Percentiles rank a stretch among this genome's conserved stretches.
Conservation (phyloP, 179 eudicot genomes). For the Actinidia arguta region DNA sequence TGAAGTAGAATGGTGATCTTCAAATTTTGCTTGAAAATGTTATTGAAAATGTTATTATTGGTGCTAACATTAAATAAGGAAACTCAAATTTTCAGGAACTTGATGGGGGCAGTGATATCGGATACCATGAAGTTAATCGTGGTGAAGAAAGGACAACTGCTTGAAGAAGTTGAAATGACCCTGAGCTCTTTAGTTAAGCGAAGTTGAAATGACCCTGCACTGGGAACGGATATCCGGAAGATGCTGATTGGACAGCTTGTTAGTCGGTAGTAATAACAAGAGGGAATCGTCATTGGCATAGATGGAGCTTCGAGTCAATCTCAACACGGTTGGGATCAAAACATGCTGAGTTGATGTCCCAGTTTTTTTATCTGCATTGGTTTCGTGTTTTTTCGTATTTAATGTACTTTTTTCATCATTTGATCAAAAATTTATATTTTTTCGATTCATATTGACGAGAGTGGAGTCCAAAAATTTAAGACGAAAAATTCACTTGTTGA, state of each 20-base stretch:
- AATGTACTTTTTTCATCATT: too few species aligned
- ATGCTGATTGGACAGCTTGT: too few species aligned
- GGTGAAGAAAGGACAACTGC: slow-evolving; percentile 84
- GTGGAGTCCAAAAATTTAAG: too few species aligned
- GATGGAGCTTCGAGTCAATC: background rate
- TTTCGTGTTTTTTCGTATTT: too few species aligned
- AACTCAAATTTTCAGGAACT: slow-evolving; percentile 50
- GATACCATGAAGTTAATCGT: slow-evolving; percentile 57
- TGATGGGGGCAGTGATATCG: slow-evolving; percentile 48
- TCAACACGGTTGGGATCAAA: background rate
- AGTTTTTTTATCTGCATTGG: too few species aligned
- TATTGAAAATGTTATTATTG: background rate
- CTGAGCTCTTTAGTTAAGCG: slow-evolving; percentile 53
- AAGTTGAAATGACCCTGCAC: background rate
- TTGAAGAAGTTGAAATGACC: slow-evolving; percentile 71
- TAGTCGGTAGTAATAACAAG: background rate
- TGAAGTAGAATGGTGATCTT: background rate
- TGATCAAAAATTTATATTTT: too few species aligned
- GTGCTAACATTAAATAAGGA: background rate
- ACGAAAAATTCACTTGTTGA: too few species aligned
- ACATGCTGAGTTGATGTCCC: background rate
- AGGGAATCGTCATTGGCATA: background rate
- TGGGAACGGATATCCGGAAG: background rate
- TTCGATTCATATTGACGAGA: too few species aligned
- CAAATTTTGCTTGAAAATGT: background rate